phyloP scores from a whole-genome alignment of 2,329 filamentous ascomycete species.

The Macrophomina pseudophaseolina region DNA sequence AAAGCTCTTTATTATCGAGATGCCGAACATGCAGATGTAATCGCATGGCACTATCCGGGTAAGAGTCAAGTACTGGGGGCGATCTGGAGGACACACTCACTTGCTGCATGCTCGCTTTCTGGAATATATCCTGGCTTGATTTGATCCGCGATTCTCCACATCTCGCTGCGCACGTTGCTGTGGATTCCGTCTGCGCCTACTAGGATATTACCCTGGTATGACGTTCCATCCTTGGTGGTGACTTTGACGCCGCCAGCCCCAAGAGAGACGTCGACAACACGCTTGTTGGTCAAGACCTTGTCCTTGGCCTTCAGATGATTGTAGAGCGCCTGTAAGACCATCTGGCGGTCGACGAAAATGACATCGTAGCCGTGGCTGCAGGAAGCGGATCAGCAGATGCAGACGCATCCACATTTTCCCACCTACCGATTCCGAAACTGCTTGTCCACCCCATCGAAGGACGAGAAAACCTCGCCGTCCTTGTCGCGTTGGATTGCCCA shows the following conservation, averaged over 20 bases:
- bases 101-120: neutral
- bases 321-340: conserved; percentile 31
- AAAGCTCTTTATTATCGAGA: conserved; percentile 16
- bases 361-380: conserved; percentile 17
- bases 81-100: neutral
- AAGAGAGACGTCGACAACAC: neutral
- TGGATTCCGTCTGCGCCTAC: conserved; percentile 26
- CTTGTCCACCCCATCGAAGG: neutral
- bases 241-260: neutral
- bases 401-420: neutral
- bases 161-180: conserved; percentile 15
- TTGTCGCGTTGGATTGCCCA: neutral
- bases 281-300: conserved; percentile 8
- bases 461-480: neutral
- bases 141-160: conserved; percentile 28
- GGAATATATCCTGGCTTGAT: conserved; percentile 13
- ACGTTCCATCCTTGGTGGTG: neutral
- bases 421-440: neutral
- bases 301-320: conserved; percentile 23
- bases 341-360: conserved; percentile 27
- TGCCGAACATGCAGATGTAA: conserved; percentile 24
- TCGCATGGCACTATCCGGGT: neutral
- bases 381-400: neutral
- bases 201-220: conserved; percentile 16
- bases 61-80: neutral